A percentile compares a stretch with the other conserved stretches of the same genome.
Conservation (phyloP, 176 grass and related monocot species). For the Juncus inflexus region DNA sequence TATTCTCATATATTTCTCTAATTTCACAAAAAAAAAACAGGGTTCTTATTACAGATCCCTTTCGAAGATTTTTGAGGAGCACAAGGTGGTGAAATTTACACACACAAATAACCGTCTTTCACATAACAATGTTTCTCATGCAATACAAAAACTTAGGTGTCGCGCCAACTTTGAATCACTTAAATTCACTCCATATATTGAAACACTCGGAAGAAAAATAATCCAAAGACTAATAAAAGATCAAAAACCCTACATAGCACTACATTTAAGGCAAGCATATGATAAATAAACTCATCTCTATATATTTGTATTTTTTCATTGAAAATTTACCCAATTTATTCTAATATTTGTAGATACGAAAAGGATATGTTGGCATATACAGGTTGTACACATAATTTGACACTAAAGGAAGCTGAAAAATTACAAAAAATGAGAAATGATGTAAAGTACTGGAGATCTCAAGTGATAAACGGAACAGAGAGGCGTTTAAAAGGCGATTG, state of each 20-base stretch:
- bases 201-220: slow-evolving; percentile 38
- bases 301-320: background rate
- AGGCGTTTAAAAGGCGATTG: slow-evolving; percentile 22
- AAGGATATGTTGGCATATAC: slow-evolving; percentile 40
- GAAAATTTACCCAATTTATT: too few species aligned
- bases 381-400: slow-evolving; percentile 29
- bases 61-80: slow-evolving; percentile 30
- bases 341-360: slow-evolving; percentile 26
- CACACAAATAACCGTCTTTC: slow-evolving; percentile 62
- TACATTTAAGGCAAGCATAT: slow-evolving; percentile 54
- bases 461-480: slow-evolving; percentile 24
- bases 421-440: slow-evolving; percentile 10
- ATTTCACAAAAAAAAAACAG: slow-evolving; percentile 30
- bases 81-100: slow-evolving; percentile 54
- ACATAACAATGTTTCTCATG: slow-evolving; percentile 60
- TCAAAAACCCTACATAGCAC: slow-evolving; percentile 48
- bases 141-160: slow-evolving; percentile 57
- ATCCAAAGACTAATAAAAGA: slow-evolving; percentile 46
- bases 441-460: slow-evolving; percentile 30
- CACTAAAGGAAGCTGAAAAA: slow-evolving; percentile 19
- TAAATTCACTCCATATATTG: slow-evolving; percentile 43
- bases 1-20: slow-evolving; percentile 8
- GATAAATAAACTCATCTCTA: background rate
- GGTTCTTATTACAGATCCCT: slow-evolving; percentile 58
- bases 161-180: slow-evolving; percentile 65